Conservation (phyloP, 1,284 basidiomycete genomes). For the Cryptococcus deneoformans region DNA sequence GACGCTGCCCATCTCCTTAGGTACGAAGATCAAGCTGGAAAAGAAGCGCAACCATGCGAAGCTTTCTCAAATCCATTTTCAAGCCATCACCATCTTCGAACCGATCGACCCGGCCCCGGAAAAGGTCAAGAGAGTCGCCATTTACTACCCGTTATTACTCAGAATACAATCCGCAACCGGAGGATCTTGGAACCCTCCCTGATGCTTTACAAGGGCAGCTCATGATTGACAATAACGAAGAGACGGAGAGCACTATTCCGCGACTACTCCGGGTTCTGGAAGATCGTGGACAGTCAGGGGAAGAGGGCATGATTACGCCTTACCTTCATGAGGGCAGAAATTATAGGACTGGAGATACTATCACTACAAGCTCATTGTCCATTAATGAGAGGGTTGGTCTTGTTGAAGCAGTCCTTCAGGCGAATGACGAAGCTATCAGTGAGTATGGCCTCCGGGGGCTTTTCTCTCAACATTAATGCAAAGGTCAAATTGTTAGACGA, state of each 20-base stretch:
- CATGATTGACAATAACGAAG: neutral
- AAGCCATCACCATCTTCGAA: neutral
- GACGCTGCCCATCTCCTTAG: no score
- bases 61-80: conserved; percentile 11
- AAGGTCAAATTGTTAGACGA: no score
- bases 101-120: no score
- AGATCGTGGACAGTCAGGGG: neutral
- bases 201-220: neutral
- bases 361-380: neutral
- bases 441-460: no score
- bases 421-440: no score
- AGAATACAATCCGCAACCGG: neutral
- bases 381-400: no score
- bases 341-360: neutral
- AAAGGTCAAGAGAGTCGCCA: neutral
- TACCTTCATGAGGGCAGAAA: no score
- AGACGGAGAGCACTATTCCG: conserved; percentile 1
- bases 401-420: no score
- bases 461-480: no score
- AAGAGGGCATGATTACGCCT: neutral
- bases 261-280: conserved; percentile 3
- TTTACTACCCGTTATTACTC: neutral
- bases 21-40: neutral
- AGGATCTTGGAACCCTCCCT: neutral
- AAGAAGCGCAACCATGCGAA: conserved; percentile 2